Percentiles rank a stretch among this genome's conserved stretches.
These are phyloP conservation scores for Ephemerocybe angulata DNA, from an alignment of 768 basidiomycete genomes.

Conservation along the genomic window DNA sequence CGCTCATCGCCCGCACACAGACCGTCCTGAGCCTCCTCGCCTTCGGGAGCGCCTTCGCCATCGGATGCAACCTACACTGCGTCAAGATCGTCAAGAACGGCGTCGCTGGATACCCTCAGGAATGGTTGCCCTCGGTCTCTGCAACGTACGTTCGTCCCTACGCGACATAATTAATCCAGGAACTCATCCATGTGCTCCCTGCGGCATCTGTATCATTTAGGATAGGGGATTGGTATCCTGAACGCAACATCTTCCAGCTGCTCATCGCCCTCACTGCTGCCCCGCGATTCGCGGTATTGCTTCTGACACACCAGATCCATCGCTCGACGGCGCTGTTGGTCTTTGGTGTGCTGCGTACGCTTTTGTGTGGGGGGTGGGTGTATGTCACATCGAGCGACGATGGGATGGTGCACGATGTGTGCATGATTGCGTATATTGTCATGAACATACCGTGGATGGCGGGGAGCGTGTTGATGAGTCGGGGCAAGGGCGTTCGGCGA, in stretches of 20 bases:
- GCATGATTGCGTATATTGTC: constrained; percentile 85
- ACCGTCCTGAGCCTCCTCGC: constrained; percentile 63
- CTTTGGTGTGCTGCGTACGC: constrained; percentile 65
- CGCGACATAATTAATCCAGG: not conserved
- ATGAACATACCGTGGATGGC: constrained; percentile 90
- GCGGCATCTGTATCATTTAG: too few species aligned
- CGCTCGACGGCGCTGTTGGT: constrained; percentile 46
- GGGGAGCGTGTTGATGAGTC: constrained; percentile 58
- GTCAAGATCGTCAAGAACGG: constrained; percentile 82
- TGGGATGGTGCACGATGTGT: constrained; percentile 80
- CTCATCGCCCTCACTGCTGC: constrained; percentile 83
- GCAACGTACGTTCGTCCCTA: constrained; percentile 53
- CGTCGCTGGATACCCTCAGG: constrained; percentile 77
- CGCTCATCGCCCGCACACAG: constrained; percentile 59
- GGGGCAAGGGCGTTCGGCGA: constrained; percentile 39
- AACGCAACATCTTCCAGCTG: constrained; percentile 81
- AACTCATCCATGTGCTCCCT: not conserved
- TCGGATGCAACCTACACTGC: constrained; percentile 73
- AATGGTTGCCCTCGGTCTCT: constrained; percentile 91
- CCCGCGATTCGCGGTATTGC: constrained; percentile 69
- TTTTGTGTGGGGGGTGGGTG: constrained; percentile 90
- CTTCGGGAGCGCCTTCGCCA: constrained; percentile 57
- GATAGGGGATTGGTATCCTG: constrained; percentile 89
- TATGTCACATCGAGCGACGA: constrained; percentile 83
- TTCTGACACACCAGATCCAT: constrained; percentile 59